phyloP scores from a whole-genome alignment of 2,329 filamentous ascomycete genomes.

The Eutypa lata region DNA sequence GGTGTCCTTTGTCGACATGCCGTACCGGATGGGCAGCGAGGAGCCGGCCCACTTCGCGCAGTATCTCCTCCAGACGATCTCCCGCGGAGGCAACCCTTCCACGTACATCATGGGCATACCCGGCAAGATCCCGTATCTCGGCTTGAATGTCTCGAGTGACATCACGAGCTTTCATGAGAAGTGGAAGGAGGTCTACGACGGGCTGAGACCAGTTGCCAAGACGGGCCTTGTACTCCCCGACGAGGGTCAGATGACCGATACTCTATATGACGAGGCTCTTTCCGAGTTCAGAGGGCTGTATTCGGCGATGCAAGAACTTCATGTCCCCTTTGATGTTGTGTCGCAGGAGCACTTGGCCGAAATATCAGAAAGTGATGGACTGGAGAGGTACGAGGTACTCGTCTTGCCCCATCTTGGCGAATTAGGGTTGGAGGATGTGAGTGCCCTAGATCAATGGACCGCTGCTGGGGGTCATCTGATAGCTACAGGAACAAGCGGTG shows the following conservation, averaged over 20 bases:
- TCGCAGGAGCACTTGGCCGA: conserved; percentile 6
- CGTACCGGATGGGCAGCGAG: conserved; percentile 3
- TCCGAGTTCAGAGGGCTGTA: conserved; percentile 15
- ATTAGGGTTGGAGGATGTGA: conserved; percentile 1
- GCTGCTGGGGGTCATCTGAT: conserved; percentile 8
- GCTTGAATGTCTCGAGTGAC: conserved; percentile 5
- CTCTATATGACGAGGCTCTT: conserved; percentile 4
- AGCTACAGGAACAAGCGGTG: conserved; percentile 8
- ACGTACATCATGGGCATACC: conserved; percentile 16
- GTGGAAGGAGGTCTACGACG: conserved; percentile 9
- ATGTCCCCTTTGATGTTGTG: conserved; percentile 14
- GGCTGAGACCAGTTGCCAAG: conserved; percentile 6
- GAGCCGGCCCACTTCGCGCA: conserved; percentile 9
- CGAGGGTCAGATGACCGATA: conserved; percentile 3
- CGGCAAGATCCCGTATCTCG: conserved; percentile 9
- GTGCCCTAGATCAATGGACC: conserved; percentile 10
- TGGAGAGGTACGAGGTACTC: conserved; percentile 7
- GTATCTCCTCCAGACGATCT: conserved; percentile 10
- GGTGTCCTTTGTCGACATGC: conserved; percentile 9
- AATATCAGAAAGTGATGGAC: not conserved
- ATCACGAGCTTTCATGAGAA: conserved; percentile 9
- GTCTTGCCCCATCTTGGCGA: conserved; percentile 11
- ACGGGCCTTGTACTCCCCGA: conserved; percentile 9
- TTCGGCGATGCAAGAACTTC: conserved; percentile 13
- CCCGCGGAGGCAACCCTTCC: conserved; percentile 11